These are phyloP conservation scores for Porodaedalea pini DNA, from an alignment of 1,284 basidiomycete genomes.

Conservation along the genomic window DNA sequence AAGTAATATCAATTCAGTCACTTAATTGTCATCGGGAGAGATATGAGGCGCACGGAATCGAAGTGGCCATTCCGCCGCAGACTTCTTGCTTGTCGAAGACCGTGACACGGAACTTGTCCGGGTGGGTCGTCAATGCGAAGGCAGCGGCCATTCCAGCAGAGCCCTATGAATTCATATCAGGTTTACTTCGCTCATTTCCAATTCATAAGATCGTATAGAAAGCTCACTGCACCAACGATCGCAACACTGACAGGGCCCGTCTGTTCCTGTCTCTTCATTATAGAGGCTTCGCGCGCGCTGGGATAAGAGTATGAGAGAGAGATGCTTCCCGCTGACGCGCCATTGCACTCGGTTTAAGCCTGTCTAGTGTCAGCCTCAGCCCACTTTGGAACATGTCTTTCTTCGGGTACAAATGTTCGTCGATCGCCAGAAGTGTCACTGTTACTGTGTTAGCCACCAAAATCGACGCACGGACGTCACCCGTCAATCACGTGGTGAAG, in stretches of 20 bases:
- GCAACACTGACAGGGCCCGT: slow-evolving; percentile 10
- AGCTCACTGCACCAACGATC: slow-evolving; percentile 18
- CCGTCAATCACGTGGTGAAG: background rate
- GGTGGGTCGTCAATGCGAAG: slow-evolving; percentile 49
- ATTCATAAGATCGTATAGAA: background rate
- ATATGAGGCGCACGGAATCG: slow-evolving; percentile 33
- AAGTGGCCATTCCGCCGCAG: slow-evolving; percentile 60
- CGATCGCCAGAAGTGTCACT: too few relatives aligned
- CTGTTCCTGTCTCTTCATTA: background rate
- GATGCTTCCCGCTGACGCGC: background rate
- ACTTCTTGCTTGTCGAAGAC: slow-evolving; percentile 51
- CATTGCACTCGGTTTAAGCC: background rate
- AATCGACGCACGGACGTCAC: background rate
- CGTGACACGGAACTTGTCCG: slow-evolving; percentile 53
- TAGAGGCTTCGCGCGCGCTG: background rate
- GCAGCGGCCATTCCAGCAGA: slow-evolving; percentile 51
- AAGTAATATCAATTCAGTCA: background rate
- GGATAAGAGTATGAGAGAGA: background rate
- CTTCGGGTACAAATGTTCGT: too few relatives aligned
- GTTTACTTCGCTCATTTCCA: background rate
- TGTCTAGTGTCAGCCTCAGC: background rate
- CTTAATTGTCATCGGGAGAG: background rate
- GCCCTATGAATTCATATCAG: slow-evolving; percentile 6
- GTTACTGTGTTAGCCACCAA: too few relatives aligned
- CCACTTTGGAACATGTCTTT: background rate